phyloP scores from a whole-genome alignment of 805 yeast species.

The Limtongia smithiae region DNA sequence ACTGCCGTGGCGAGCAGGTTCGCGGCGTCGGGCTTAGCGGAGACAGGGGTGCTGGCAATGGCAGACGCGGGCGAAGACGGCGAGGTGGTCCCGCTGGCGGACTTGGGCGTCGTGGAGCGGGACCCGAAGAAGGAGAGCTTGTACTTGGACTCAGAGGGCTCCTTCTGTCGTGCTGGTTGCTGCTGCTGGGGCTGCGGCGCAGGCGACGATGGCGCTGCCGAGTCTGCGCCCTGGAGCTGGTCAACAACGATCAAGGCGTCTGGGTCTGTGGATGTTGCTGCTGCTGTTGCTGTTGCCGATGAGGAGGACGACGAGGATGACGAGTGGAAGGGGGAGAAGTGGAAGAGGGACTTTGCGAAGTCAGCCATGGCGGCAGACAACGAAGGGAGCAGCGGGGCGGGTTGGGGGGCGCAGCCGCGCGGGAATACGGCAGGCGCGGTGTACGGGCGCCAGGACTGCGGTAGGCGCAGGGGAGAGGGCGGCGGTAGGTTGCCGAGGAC shows the following conservation, averaged over 20 bases:
- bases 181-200: constrained; percentile 1
- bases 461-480: not conserved
- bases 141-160: constrained; percentile 3
- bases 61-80: not conserved
- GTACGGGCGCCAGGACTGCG: constrained; percentile 9
- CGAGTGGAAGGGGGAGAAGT: constrained; percentile 23
- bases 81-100: constrained; percentile 10
- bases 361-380: constrained; percentile 25
- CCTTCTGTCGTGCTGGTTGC: constrained; percentile 3
- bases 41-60: not conserved
- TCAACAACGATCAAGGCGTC: not conserved
- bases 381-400: not conserved
- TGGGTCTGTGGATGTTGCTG: not conserved
- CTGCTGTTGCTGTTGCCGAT: constrained; percentile 2
- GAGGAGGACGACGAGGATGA: not conserved
- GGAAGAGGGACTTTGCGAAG: constrained; percentile 29
- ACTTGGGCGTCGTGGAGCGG: constrained; percentile 13
- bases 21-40: not conserved
- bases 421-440: constrained; percentile 1
- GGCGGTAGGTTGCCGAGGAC: not conserved
- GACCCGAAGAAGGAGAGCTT: constrained; percentile 19
- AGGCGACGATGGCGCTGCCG: not conserved
- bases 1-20: not conserved
- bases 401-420: not conserved
- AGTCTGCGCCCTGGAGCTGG: constrained; percentile 3